These are phyloP conservation scores for Candida vaughaniae DNA, from an alignment of 805 yeast species.

Conservation along the genomic window DNA sequence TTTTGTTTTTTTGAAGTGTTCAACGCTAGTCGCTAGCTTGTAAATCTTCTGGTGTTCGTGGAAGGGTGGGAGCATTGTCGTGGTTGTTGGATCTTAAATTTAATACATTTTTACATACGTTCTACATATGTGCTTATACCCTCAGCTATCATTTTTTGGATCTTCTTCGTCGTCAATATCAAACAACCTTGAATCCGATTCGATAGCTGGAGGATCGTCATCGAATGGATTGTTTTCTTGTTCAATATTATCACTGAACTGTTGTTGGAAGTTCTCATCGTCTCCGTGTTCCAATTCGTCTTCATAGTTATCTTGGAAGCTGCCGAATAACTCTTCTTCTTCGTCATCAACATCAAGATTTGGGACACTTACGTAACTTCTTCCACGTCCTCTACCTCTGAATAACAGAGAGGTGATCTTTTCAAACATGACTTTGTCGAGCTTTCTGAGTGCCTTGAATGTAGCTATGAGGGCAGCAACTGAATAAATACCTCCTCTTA, in stretches of 20 bases:
- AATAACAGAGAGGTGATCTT: slow-evolving; percentile 27
- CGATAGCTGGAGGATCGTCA: slow-evolving; percentile 9
- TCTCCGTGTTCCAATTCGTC: slow-evolving; percentile 36
- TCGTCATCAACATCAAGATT: slow-evolving; percentile 36
- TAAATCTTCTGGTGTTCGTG: neutral
- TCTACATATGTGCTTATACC: neutral
- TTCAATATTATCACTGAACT: slow-evolving; percentile 16
- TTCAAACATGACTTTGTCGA: slow-evolving; percentile 35
- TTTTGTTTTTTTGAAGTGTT: slow-evolving; percentile 1
- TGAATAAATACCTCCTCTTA: slow-evolving; percentile 53
- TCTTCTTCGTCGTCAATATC: slow-evolving; percentile 15
- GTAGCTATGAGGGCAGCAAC: slow-evolving; percentile 41
- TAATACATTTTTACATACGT: no score
- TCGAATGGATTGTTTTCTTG: slow-evolving; percentile 16
- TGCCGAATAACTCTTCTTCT: slow-evolving; percentile 40
- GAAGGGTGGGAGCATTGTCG: no score
- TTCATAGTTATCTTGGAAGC: slow-evolving; percentile 39
- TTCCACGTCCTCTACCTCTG: slow-evolving; percentile 37
- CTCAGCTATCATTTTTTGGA: neutral
- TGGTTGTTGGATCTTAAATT: no score
- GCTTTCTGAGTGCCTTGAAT: slow-evolving; percentile 30
- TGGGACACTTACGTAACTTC: slow-evolving; percentile 43
- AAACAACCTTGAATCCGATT: slow-evolving; percentile 14
- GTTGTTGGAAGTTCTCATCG: slow-evolving; percentile 15
- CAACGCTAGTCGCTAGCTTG: neutral